phyloP scores from a whole-genome alignment of 495 filamentous ascomycete genomes.

The Penicillium goetzii region DNA sequence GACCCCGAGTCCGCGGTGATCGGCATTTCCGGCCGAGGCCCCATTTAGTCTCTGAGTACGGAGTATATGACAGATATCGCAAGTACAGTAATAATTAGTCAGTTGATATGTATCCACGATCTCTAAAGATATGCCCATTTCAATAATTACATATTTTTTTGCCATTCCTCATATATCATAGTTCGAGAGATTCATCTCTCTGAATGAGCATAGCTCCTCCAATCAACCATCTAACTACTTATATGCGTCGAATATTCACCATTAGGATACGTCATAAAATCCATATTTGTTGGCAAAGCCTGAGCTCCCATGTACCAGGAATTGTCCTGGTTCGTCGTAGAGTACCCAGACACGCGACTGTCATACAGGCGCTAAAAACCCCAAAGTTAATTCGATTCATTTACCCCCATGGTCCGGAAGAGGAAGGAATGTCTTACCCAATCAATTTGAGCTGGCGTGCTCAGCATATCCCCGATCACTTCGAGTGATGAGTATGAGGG shows the following conservation, averaged over 20 bases:
- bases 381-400: slow-evolving; percentile 9
- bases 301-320: slow-evolving; percentile 19
- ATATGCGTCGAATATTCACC: not conserved
- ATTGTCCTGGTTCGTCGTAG: slow-evolving; percentile 19
- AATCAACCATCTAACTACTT: not conserved
- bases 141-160: not conserved
- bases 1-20: slow-evolving; percentile 16
- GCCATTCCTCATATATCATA: not conserved
- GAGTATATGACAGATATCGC: not conserved
- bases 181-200: not conserved
- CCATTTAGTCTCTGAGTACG: not conserved
- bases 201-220: not conserved
- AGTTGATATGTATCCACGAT: not conserved
- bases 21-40: slow-evolving; percentile 25
- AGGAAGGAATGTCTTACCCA: slow-evolving; percentile 62
- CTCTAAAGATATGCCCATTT: not conserved
- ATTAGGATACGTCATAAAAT: slow-evolving; percentile 11
- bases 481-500: slow-evolving; percentile 43
- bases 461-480: slow-evolving; percentile 59
- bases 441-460: slow-evolving; percentile 61
- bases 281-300: not conserved
- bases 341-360: slow-evolving; percentile 23
- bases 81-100: not conserved
- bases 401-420: too few relatives aligned
- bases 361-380: slow-evolving; percentile 30